Conservation (phyloP, 225 moss, liverwort and hornwort species). For the Climacium dendroides region DNA sequence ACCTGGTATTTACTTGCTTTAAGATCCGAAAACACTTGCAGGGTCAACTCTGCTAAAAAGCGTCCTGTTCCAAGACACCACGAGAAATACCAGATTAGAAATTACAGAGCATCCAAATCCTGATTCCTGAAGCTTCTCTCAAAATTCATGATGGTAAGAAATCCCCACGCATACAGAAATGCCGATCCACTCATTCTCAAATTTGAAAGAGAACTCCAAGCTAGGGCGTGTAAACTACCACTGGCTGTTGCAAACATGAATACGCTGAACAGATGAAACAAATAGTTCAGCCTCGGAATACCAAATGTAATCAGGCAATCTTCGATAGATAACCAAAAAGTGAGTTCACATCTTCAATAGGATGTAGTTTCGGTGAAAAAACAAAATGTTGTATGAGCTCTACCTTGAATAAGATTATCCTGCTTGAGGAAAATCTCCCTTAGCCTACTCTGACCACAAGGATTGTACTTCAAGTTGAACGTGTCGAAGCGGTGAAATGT, state of each 20-base stretch:
- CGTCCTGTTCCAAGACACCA: slow-evolving; percentile 38
- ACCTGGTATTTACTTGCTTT: slow-evolving; percentile 96
- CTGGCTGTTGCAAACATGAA: not conserved
- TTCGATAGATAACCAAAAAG: not conserved
- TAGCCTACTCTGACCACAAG: slow-evolving; percentile 94
- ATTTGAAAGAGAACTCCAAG: not conserved
- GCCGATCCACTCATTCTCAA: not conserved
- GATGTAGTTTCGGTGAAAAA: not conserved
- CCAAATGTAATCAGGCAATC: not conserved
- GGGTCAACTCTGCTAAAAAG: slow-evolving; percentile 85
- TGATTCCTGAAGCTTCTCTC: not conserved
- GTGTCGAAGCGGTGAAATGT: slow-evolving; percentile 99
- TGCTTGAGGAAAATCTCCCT: slow-evolving; percentile 95
- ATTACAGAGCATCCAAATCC: not conserved
- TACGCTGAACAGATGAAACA: not conserved
- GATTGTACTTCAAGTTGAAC: slow-evolving; percentile 97
- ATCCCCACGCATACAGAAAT: not conserved
- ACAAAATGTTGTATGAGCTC: not conserved
- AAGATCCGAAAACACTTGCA: slow-evolving; percentile 89
- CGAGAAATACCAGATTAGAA: no score
- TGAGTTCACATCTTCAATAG: not conserved
- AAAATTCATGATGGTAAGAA: not conserved
- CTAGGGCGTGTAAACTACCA: not conserved
- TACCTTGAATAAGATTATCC: slow-evolving; percentile 95
- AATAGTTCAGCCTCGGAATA: not conserved